A percentile compares a stretch with the other conserved stretches of the same genome.
These are phyloP conservation scores for Periconia sp. DNA, from an alignment of 2,329 filamentous ascomycete genomes.

Conservation along the genomic window DNA sequence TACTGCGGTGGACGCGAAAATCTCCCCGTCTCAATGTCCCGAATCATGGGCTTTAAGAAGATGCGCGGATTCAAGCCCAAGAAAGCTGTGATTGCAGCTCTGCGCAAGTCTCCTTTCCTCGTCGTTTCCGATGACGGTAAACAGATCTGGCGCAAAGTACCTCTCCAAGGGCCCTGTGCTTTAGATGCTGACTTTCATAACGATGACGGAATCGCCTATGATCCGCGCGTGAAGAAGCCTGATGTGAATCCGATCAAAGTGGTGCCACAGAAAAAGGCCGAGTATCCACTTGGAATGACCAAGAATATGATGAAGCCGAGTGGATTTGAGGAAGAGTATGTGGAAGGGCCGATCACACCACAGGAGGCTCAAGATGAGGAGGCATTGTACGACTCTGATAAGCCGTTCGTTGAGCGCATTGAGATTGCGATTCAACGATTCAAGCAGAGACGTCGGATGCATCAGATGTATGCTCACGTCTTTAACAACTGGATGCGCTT, in stretches of 20 bases:
- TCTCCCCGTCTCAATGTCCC: slow-evolving; percentile 49
- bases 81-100: slow-evolving; percentile 46
- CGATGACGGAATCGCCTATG: slow-evolving; percentile 37
- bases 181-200: slow-evolving; percentile 35
- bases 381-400: slow-evolving; percentile 67
- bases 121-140: slow-evolving; percentile 51
- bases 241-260: slow-evolving; percentile 28
- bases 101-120: slow-evolving; percentile 50
- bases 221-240: slow-evolving; percentile 30
- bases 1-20: slow-evolving; percentile 49
- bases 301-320: slow-evolving; percentile 53
- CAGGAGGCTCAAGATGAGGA: slow-evolving; percentile 70
- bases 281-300: slow-evolving; percentile 41
- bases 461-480: slow-evolving; percentile 64
- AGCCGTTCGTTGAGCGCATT: slow-evolving; percentile 68
- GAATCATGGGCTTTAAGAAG: slow-evolving; percentile 52
- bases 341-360: slow-evolving; percentile 79
- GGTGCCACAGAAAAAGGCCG: slow-evolving; percentile 35
- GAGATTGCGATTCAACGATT: slow-evolving; percentile 85
- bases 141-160: slow-evolving; percentile 50
- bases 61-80: slow-evolving; percentile 54
- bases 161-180: slow-evolving; percentile 40
- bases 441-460: slow-evolving; percentile 76
- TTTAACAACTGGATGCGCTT: slow-evolving; percentile 84
- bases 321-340: slow-evolving; percentile 71